A percentile compares a stretch with the other conserved stretches of the same genome.
Conservation (phyloP, 2,329 filamentous ascomycete genomes). For the Grosmannia huntii region DNA sequence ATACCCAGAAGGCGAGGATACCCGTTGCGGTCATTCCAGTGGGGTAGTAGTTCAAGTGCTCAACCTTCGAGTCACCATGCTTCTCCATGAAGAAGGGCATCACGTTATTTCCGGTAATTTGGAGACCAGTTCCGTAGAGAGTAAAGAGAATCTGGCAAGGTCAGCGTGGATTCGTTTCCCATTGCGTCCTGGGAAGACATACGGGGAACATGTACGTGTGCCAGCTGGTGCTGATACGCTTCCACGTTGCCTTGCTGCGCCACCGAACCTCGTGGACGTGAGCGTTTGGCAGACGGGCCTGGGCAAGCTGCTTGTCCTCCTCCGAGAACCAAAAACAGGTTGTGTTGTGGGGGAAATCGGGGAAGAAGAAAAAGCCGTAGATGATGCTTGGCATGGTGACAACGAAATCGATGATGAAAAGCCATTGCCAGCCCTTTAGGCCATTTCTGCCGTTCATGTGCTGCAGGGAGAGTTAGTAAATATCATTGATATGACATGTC, state of each 20-base stretch:
- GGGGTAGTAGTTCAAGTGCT: conserved; percentile 42
- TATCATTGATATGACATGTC: not conserved
- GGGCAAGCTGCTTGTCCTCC: conserved; percentile 21
- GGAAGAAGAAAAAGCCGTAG: conserved; percentile 6
- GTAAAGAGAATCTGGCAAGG: conserved; percentile 29
- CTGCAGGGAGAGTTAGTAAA: not conserved
- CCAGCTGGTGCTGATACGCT: conserved; percentile 34
- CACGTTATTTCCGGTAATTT: conserved; percentile 53
- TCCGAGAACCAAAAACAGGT: conserved; percentile 32
- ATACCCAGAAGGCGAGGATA: conserved; percentile 33
- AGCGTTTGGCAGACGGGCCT: conserved; percentile 22
- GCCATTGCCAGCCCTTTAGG: conserved; percentile 8
- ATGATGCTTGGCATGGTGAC: conserved; percentile 2
- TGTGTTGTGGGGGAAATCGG: conserved; percentile 1
- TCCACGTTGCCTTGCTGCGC: conserved; percentile 29
- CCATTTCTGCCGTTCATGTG: conserved; percentile 5
- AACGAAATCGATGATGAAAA: conserved; percentile 6
- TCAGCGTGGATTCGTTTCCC: conserved; percentile 39
- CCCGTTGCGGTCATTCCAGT: conserved; percentile 42
- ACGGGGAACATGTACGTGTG: not conserved
- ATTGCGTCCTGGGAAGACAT: not conserved
- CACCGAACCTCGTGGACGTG: conserved; percentile 31
- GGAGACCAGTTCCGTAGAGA: conserved; percentile 26
- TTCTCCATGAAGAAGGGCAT: conserved; percentile 37
- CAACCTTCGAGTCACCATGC: conserved; percentile 29